Percentiles rank a stretch among this genome's conserved stretches.
These are phyloP conservation scores for Metrosideros polymorpha DNA, from an alignment of 441 rosid species.

Conservation along the genomic window DNA sequence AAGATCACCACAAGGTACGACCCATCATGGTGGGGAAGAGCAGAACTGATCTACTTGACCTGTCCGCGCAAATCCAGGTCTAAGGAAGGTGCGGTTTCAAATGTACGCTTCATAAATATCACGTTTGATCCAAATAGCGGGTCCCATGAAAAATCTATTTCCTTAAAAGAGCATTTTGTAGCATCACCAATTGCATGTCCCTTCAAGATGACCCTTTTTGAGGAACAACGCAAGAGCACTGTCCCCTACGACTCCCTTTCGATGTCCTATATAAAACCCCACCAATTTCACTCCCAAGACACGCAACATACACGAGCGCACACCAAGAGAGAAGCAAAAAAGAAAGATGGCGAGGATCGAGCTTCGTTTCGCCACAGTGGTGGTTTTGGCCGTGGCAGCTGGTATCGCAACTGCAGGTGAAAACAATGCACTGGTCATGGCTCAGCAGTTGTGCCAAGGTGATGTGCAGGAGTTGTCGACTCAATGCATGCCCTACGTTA, in stretches of 20 bases:
- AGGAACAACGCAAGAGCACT: not conserved
- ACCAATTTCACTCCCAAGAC: not conserved
- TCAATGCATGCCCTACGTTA: not conserved
- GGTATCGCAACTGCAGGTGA: not conserved
- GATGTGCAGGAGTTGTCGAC: not conserved
- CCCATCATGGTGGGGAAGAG: conserved; percentile 95
- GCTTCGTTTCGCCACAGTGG: not conserved
- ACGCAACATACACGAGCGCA: not conserved
- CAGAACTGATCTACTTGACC: conserved; percentile 74
- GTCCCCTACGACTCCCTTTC: not conserved
- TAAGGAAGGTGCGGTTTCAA: conserved; percentile 53
- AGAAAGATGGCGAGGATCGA: not conserved
- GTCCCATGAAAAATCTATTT: not conserved
- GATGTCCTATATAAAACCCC: not conserved
- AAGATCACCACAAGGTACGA: conserved; percentile 73
- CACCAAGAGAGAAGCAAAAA: not conserved
- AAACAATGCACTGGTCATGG: not conserved
- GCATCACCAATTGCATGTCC: not conserved
- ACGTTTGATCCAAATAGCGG: not conserved
- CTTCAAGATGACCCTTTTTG: not conserved
- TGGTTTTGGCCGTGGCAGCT: not conserved
- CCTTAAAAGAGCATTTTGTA: not conserved
- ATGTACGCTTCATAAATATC: conserved; percentile 24
- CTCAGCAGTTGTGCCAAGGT: not conserved
- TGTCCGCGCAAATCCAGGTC: conserved; percentile 42